Conservation (phyloP, 2,329 filamentous ascomycete species). For the Trichoderma lentiforme region DNA sequence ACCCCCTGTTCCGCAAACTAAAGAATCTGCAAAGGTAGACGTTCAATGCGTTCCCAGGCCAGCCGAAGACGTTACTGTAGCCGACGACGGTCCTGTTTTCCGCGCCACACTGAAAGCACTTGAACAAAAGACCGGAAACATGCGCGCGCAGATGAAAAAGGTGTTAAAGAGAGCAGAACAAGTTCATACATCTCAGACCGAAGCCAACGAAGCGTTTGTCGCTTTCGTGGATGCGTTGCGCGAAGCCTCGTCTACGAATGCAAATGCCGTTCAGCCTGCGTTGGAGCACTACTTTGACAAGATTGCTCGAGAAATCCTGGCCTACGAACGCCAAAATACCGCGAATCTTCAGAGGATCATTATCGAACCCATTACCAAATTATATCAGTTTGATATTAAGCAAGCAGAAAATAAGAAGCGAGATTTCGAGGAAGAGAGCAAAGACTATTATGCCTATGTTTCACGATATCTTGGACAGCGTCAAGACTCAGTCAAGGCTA, state of each 20-base stretch:
- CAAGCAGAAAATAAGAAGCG: slow-evolving; percentile 95
- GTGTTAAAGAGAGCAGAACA: slow-evolving; percentile 92
- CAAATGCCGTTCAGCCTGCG: slow-evolving; percentile 93
- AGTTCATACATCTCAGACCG: slow-evolving; percentile 72
- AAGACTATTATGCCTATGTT: slow-evolving; percentile 96
- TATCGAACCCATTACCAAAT: slow-evolving; percentile 86
- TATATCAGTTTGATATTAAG: slow-evolving; percentile 96
- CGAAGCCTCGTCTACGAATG: slow-evolving; percentile 86
- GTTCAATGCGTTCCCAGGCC: slow-evolving; percentile 75
- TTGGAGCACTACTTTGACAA: slow-evolving; percentile 98
- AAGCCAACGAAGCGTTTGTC: slow-evolving; percentile 80
- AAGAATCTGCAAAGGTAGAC: slow-evolving; percentile 73
- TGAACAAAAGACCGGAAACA: slow-evolving; percentile 93
- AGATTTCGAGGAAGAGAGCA: slow-evolving; percentile 97
- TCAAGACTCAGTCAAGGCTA: slow-evolving; percentile 93
- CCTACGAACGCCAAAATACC: slow-evolving; percentile 82
- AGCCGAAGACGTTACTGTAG: slow-evolving; percentile 76
- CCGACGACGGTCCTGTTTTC: slow-evolving; percentile 92
- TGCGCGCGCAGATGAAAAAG: slow-evolving; percentile 93
- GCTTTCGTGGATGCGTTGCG: slow-evolving; percentile 81
- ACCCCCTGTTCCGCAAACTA: slow-evolving; percentile 26
- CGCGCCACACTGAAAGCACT: slow-evolving; percentile 93
- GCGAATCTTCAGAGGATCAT: slow-evolving; percentile 84
- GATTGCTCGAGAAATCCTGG: slow-evolving; percentile 84
- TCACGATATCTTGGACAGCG: slow-evolving; percentile 93